These are phyloP conservation scores for Boletus reticuloceps DNA, from an alignment of 768 basidiomycete genomes.

Conservation along the genomic window DNA sequence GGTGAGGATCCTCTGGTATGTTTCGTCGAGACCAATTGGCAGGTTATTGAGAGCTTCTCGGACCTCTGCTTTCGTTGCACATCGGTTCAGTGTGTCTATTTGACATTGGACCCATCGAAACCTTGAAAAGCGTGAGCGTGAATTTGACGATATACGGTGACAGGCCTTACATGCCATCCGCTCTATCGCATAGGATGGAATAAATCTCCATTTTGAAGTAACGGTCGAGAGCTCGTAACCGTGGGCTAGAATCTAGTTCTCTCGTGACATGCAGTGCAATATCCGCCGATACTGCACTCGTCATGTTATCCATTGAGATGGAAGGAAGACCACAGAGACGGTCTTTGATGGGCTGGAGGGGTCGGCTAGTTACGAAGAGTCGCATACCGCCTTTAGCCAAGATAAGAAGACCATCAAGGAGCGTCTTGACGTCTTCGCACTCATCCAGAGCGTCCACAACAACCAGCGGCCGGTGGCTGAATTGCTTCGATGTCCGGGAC, in stretches of 20 bases:
- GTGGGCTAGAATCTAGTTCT: constrained; percentile 8
- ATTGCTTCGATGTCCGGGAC: too few species aligned
- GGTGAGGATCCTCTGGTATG: too few species aligned
- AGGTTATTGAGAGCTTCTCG: too few species aligned
- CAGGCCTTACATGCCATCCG: constrained; percentile 18
- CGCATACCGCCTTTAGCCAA: background rate
- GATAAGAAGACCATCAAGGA: background rate
- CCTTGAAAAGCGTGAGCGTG: too few species aligned
- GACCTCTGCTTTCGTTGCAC: too few species aligned
- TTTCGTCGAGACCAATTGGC: too few species aligned
- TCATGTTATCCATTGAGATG: constrained; percentile 10
- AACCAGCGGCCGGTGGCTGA: too few species aligned
- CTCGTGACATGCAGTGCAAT: constrained; percentile 12
- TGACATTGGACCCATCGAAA: too few species aligned
- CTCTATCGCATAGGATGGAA: constrained; percentile 2
- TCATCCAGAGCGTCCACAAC: constrained; percentile 22
- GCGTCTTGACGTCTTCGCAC: constrained; percentile 5
- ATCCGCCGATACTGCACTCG: background rate
- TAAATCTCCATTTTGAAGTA: constrained; percentile 10
- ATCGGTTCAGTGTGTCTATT: too few species aligned
- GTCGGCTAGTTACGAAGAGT: constrained; percentile 18
- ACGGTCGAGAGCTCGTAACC: constrained; percentile 1
- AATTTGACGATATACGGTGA: background rate
- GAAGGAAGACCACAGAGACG: constrained; percentile 1
- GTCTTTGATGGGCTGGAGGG: constrained; percentile 9